Evolutionary conservation across 768 basidiomycete species (phyloP), one percentile per base, ranked within the genome.

Genomic region (Podaxis rugospora): DNA sequence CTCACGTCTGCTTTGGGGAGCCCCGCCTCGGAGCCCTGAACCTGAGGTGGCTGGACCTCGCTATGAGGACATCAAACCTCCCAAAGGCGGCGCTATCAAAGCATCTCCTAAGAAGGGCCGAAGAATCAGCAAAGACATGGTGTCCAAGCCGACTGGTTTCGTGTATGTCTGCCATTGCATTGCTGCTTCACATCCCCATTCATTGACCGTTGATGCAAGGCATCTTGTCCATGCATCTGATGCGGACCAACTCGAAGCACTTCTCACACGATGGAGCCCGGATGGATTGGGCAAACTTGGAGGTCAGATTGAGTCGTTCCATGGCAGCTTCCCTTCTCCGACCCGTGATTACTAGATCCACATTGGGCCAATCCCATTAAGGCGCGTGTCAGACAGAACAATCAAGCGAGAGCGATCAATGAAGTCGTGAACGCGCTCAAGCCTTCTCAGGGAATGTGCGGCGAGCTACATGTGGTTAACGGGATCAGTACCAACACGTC

Each of bases 211-310:
- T 44, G 4, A 60, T 51, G 66, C 55, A 69, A 95, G 93, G 56
- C 93, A 96, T 76, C 80, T 93, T 64, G 87, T 94, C 9, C 93
- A 95, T 75, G 93, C 94, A 32, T 93, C 91, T 60, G 91, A 94
- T 74, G 91, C 89, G 11, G 90, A 91, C 75, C 91, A 95, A 70
- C 84, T 91, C 36, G 90, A 92, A 72, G 93, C 90, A 25, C 80
- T 95, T 62, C 86, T 95, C 52, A 87, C 84, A 65, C 84, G 92
- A 59, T 95, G 94, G 93, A 89, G 90, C 39, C 89, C 90, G 49
- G 93, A 95, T 74, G 88, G 92, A 42, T 75, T 92, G 72, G 92
- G 92, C 62, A 95, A 95, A 74, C 76, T 95, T 54, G 92, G 89
- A 77, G 89, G 93, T 93, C 68, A 28, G 42, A 13, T 23, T 75